Percentiles rank a stretch among this genome's conserved stretches.
Conservation (phyloP, 31 red algal genomes). For the Porphyra umbilicalis region DNA sequence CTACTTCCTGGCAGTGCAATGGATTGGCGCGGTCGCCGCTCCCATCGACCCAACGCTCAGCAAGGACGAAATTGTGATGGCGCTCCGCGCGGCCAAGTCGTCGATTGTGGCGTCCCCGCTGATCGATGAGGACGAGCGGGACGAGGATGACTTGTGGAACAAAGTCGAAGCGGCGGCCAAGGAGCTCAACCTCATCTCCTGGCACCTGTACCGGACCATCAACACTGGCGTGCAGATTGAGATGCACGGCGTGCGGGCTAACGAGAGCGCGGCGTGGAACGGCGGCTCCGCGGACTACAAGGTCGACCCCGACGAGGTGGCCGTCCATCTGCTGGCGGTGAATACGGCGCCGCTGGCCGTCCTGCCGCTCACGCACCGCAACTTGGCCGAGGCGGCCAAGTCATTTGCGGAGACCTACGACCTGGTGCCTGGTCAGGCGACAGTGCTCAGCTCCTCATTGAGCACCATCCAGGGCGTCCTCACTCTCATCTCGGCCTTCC, state of each 20-base stretch:
- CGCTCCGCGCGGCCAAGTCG: conserved; percentile 19
- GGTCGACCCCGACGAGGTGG: conserved; percentile 36
- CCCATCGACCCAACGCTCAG: conserved; percentile 40
- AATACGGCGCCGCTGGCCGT: conserved; percentile 17
- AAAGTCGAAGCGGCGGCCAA: conserved; percentile 13
- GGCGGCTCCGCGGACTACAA: conserved; percentile 28
- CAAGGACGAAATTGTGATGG: conserved; percentile 36
- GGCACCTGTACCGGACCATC: conserved; percentile 66
- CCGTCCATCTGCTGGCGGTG: conserved; percentile 5
- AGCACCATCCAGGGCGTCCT: conserved; percentile 61
- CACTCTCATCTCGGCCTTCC: conserved; percentile 45
- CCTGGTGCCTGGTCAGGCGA: conserved; percentile 40
- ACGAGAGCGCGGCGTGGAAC: conserved; percentile 26
- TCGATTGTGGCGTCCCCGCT: conserved; percentile 33
- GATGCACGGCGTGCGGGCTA: conserved; percentile 35
- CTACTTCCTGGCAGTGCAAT: conserved; percentile 65
- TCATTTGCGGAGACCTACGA: conserved; percentile 61
- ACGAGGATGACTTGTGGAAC: conserved; percentile 25
- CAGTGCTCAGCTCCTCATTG: conserved; percentile 46
- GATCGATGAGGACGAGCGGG: conserved; percentile 34
- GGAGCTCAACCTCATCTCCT: conserved; percentile 26
- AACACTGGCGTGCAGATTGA: conserved; percentile 69
- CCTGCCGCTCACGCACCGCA: conserved; percentile 39
- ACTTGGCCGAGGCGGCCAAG: conserved; percentile 44
- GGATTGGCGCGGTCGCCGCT: conserved; percentile 72